Conservation (phyloP, 139 green algal genomes). For the Edaphochlamys debaryana region DNA sequence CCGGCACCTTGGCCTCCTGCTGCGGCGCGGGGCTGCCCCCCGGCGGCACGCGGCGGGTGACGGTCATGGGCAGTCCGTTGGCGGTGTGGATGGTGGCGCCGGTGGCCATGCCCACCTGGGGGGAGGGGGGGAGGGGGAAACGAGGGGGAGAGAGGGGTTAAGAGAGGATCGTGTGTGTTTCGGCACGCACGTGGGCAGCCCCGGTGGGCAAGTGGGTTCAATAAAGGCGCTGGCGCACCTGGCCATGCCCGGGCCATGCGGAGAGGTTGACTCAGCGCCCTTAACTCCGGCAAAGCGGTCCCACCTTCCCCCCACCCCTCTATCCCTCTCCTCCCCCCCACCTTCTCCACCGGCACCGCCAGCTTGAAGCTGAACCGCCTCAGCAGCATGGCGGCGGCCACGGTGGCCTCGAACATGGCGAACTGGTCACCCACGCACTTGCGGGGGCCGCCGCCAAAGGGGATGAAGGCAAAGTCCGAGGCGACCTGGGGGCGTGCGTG, state of each 20-base stretch:
- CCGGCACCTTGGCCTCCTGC: not conserved
- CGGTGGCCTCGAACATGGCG: conserved; percentile 88
- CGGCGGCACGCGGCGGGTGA: conserved; percentile 26
- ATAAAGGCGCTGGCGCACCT: too few species aligned
- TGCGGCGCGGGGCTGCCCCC: not conserved
- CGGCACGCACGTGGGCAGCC: too few species aligned
- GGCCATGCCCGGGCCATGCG: too few species aligned
- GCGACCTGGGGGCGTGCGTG: too few species aligned
- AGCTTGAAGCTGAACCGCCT: conserved; percentile 77
- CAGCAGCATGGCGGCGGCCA: conserved; percentile 89
- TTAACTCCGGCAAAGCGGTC: too few species aligned
- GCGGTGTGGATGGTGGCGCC: conserved; percentile 98
- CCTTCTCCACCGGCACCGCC: conserved; percentile 47
- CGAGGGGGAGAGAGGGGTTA: too few species aligned
- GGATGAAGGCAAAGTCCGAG: conserved; percentile 97
- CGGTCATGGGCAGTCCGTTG: conserved; percentile 79
- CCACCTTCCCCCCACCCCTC: too few species aligned
- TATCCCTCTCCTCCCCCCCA: too few species aligned
- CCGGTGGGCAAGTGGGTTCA: too few species aligned
- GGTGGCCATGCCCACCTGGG: conserved; percentile 87
- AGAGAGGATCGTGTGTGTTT: too few species aligned
- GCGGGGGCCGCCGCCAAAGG: conserved; percentile 94
- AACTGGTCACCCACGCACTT: conserved; percentile 99
- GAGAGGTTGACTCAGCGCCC: too few species aligned
- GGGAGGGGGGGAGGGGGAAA: too few species aligned